Evolutionary conservation across 345 rosid species (phyloP), one percentile per base, ranked within the genome.

Genomic region (Murraya koenigii): DNA sequence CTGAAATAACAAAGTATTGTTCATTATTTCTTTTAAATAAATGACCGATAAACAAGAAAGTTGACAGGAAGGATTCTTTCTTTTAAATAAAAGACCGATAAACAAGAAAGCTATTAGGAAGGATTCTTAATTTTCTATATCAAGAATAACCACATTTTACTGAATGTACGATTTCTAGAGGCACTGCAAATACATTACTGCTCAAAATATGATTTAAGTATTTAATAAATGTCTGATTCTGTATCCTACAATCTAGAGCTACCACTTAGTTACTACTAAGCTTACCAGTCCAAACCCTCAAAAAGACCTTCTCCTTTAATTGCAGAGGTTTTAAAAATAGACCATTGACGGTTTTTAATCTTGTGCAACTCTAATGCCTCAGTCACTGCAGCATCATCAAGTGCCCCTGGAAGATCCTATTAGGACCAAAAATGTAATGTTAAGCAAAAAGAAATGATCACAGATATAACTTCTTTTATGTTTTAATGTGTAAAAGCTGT

Each of bases 331-430:
- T 89, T 89, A 75, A 91, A 91, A 74, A 91, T 91, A 73, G 92
- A 72, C 95, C 95, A 91, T 62, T 89, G 95, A 38, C 91, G 88
- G 71, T 65, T 88, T 81, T 91, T 91, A 65, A 91, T 88, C 85
- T 89, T 91, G 79, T 91, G 95, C 82, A 89, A 75, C 75, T 91
- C 95, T 81, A 89, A 68, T 47, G 90, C 88, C 78, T 91, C 92
- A 4, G 95, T 88, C 49, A 91, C 87, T 52, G 90, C 90, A 71
- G 92, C 92, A 33, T 82, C 93, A 60, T 89, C 93, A 65, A 89
- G 88, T n/a, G 95, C 95, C 60, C 91, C 93, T 6, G 95, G 95
- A 82, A 91, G 95, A 84, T 91, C 95, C 95, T 91, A 80, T 19
- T 60, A 20, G 36, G 36, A 64, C 59, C 81, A 68, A 61, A 69